Evolutionary conservation across 257 asterid species (phyloP).

Genomic region (Solanum virginianum): DNA sequence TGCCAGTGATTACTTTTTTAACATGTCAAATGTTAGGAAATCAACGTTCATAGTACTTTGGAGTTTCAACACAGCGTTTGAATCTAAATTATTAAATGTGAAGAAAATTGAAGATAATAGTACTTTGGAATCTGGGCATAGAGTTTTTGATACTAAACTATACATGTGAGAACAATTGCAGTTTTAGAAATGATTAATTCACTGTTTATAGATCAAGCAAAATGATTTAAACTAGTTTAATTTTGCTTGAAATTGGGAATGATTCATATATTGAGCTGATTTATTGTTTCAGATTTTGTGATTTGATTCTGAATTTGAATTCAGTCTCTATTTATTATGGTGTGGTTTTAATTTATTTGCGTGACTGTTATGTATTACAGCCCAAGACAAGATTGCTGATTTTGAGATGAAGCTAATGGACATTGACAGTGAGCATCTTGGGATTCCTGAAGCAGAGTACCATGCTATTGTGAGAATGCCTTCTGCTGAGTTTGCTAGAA

Average conservation of each 20-base stretch:
- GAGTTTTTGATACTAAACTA: not conserved
- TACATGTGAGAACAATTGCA: not conserved
- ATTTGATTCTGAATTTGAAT: not conserved
- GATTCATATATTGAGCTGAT: not conserved
- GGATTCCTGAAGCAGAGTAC: slow-evolving; percentile 30
- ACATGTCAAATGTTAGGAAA: not conserved
- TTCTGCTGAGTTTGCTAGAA: slow-evolving; percentile 31
- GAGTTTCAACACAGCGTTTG: not conserved
- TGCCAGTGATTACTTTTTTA: not conserved
- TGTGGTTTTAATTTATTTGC: not conserved
- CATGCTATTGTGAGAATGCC: slow-evolving; percentile 39
- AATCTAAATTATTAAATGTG: not conserved
- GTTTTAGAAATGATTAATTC: not conserved
- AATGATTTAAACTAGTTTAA: not conserved
- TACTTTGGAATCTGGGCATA: not conserved
- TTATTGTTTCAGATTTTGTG: not conserved
- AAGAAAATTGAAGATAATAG: not conserved
- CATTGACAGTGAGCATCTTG: slow-evolving; percentile 32
- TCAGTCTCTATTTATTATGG: not conserved
- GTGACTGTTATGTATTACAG: not conserved
- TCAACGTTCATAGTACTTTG: not conserved
- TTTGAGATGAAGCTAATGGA: slow-evolving; percentile 37
- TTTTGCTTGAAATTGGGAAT: not conserved
- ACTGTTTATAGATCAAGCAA: not conserved
- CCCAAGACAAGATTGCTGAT: slow-evolving; percentile 33